phyloP scores from a whole-genome alignment of 1,284 basidiomycete genomes.

The Xerocomus amazonicus region DNA sequence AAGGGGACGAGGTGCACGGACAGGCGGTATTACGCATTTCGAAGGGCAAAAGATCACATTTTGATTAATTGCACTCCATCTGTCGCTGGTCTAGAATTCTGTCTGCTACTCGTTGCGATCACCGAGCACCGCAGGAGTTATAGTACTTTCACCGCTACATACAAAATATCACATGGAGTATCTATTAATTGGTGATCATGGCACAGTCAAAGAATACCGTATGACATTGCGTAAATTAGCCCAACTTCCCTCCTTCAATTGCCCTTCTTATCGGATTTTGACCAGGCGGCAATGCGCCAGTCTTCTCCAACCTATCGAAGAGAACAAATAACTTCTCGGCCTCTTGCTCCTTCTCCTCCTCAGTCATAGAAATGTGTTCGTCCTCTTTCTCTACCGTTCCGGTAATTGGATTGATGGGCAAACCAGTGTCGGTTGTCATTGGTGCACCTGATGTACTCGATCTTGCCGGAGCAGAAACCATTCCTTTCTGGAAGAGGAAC shows the following conservation, averaged over 20 bases:
- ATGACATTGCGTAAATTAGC: constrained; percentile 1
- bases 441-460: constrained; percentile 24
- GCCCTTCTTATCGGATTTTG: constrained; percentile 75
- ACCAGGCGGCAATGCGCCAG: constrained; percentile 55
- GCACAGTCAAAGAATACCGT: neutral
- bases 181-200: neutral
- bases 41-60: constrained; percentile 82
- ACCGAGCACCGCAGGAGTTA: neutral
- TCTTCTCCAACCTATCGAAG: constrained; percentile 83
- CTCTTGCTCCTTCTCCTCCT: constrained; percentile 89
- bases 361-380: constrained; percentile 65
- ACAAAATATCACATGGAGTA: neutral
- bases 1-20: constrained; percentile 51
- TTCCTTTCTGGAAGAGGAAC: constrained; percentile 85
- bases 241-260: constrained; percentile 48
- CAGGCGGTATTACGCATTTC: constrained; percentile 70
- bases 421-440: constrained; percentile 39
- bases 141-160: neutral
- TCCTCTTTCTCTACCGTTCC: constrained; percentile 50
- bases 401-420: constrained; percentile 77
- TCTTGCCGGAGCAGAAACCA: constrained; percentile 55
- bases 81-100: neutral
- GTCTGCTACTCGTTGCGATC: no score
- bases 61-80: constrained; percentile 33
- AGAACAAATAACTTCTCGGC: constrained; percentile 86